Evolutionary conservation across 768 basidiomycete species (phyloP).

Genomic region (Mycena haematopus): DNA sequence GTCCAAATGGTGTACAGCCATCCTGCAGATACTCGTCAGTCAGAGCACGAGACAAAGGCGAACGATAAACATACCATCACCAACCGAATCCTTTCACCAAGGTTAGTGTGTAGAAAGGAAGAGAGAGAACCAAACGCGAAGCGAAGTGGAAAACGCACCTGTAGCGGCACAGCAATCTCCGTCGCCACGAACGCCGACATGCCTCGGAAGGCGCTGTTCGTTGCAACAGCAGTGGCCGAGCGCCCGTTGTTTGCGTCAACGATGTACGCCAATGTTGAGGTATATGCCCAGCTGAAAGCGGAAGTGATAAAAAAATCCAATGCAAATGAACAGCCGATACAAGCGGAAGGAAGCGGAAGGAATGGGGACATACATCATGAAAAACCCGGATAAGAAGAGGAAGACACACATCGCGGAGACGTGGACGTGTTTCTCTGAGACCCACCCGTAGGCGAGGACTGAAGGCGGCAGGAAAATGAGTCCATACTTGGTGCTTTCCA

Average conservation of each 20-base stretch:
- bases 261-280: constrained; percentile 80
- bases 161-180: constrained; percentile 77
- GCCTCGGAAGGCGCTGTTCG: constrained; percentile 81
- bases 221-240: constrained; percentile 75
- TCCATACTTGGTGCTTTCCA: constrained; percentile 65
- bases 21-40: constrained; percentile 36
- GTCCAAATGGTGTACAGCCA: constrained; percentile 75
- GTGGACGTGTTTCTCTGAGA: constrained; percentile 64
- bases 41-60: background rate
- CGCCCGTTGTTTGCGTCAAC: constrained; percentile 88
- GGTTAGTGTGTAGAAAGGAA: background rate
- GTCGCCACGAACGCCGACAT: constrained; percentile 68
- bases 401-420: constrained; percentile 73
- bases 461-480: constrained; percentile 66
- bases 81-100: constrained; percentile 60
- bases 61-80: constrained; percentile 61
- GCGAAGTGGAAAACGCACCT: constrained; percentile 45
- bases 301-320: background rate
- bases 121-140: background rate
- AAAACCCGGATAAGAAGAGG: constrained; percentile 77
- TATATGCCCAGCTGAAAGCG: constrained; percentile 52
- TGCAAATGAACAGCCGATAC: background rate
- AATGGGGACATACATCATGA: constrained; percentile 62
- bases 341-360: background rate
- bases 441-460: constrained; percentile 79